Base-by-base conservation (phyloP, 2,329 filamentous ascomycete species). In the Curvularia sp. region DNA sequence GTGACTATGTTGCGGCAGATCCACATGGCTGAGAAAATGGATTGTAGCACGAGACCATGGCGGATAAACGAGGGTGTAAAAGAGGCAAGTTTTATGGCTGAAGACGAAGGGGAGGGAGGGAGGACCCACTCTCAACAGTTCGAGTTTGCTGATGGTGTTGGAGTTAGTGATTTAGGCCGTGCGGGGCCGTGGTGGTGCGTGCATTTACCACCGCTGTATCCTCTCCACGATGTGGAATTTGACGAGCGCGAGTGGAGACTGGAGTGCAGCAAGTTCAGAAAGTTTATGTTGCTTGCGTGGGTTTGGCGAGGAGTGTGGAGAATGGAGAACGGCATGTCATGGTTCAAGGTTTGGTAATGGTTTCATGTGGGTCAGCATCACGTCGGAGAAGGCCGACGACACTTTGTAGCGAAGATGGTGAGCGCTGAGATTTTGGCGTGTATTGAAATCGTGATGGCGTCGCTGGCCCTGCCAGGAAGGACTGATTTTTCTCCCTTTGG, bases 121-220 rank as follows among this genome's bases (percentile, higher is more conserved):
- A 12, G 46, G 61, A 53, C 60, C 64, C 64, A 63, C 64, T 63
- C 62, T 65, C 64, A 66, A 66, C 64, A 66, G 48, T 61, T 64
- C 52, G 55, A 52, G 38, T 61, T 42, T 58, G 50, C 55, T 54
- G 36, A 51, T 46, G 23, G 38, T 41, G 18, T 48, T 46, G 41
- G 19, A 15, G 36, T 49, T 47, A 49, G 47, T 38, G 32, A 38
- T 36, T 49, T 36, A 30, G 34, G 25, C 23, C 41, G 43, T 41
- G 53, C 25, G 32, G 45, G 19, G 49, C 49, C 25, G 43, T 34
- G 30, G 50, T 38, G 50, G 55, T 47, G 39, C 46, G 27, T 53
- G 41, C 32, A 39, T 23, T 48, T 28, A 53, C 36, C 23, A 38
- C 25, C 49, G 36, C 21, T 36, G 34, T 28, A 30, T 36, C 43